Evolutionary conservation across 2,329 filamentous ascomycete species (phyloP).

Genomic region (Monilinia fructigena): DNA sequence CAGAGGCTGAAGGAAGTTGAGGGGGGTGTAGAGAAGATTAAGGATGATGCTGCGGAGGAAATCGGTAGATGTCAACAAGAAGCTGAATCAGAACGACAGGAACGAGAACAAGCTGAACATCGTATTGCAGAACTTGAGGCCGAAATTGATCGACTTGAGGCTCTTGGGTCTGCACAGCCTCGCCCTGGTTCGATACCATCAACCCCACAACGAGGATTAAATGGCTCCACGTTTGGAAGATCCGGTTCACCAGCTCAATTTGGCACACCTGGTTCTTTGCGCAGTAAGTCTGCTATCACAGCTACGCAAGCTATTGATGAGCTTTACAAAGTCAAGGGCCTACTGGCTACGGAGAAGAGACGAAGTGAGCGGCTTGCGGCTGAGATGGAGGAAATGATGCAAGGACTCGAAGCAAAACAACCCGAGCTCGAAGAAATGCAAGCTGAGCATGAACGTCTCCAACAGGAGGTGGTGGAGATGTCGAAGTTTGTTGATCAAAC

Average conservation of each 20-base stretch:
- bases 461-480: conserved; percentile 79
- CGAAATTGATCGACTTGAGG: conserved; percentile 59
- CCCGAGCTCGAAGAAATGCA: conserved; percentile 87
- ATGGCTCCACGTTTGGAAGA: conserved; percentile 54
- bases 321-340: conserved; percentile 65
- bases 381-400: conserved; percentile 81
- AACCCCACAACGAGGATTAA: conserved; percentile 53
- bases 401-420: conserved; percentile 78
- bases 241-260: conserved; percentile 56
- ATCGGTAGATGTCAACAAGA: conserved; percentile 53
- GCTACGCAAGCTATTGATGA: conserved; percentile 64
- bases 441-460: conserved; percentile 75
- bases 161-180: conserved; percentile 46
- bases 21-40: conserved; percentile 55
- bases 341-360: conserved; percentile 71
- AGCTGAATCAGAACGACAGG: conserved; percentile 55
- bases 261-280: conserved; percentile 58
- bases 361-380: conserved; percentile 71
- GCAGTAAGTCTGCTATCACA: conserved; percentile 54
- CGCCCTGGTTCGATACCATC: conserved; percentile 53
- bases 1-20: conserved; percentile 70
- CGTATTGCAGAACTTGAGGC: conserved; percentile 65
- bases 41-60: conserved; percentile 61
- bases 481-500: conserved; percentile 81
- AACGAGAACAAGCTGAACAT: conserved; percentile 60